Conservation (phyloP, 2,329 filamentous ascomycete species). For the Fusarium virguliforme region DNA sequence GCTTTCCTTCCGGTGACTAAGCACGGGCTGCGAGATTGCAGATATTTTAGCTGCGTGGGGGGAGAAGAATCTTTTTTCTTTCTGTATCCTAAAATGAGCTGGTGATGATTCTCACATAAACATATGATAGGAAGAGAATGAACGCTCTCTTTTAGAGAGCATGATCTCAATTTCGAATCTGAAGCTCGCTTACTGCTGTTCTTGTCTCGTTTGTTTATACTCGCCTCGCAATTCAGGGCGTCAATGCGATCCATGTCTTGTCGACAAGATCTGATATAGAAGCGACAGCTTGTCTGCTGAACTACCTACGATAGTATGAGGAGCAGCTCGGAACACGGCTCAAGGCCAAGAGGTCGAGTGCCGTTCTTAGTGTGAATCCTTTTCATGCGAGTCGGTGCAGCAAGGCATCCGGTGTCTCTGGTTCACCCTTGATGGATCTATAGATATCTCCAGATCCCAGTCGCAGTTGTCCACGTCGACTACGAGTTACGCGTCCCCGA, state of each 20-base stretch:
- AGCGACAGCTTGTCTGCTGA: not conserved
- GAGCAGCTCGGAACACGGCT: not conserved
- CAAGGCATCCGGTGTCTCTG: not conserved
- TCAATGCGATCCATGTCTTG: constrained; percentile 6
- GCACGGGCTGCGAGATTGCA: constrained; percentile 24
- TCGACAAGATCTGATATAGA: not conserved
- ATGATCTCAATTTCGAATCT: constrained; percentile 77
- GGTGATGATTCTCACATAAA: constrained; percentile 74
- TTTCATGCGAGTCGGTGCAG: not conserved
- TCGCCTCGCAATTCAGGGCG: not conserved
- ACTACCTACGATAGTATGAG: not conserved
- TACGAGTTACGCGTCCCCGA: constrained; percentile 1
- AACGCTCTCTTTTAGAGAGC: constrained; percentile 68
- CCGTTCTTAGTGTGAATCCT: not conserved
- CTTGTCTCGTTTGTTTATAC: constrained; percentile 27
- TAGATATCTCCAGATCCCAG: constrained; percentile 1
- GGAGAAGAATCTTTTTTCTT: constrained; percentile 48
- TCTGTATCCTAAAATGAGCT: constrained; percentile 63
- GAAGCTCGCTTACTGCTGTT: constrained; percentile 61
- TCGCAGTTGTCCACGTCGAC: constrained; percentile 9
- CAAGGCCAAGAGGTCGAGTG: not conserved
- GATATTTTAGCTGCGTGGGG: constrained; percentile 45
- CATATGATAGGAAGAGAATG: constrained; percentile 80
- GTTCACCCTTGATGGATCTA: not conserved
- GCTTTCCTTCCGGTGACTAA: constrained; percentile 49